Evolutionary conservation across 805 yeast species (phyloP), one percentile per base, ranked within the genome.

Genomic region (Hanseniaspora guilliermondii): DNA sequence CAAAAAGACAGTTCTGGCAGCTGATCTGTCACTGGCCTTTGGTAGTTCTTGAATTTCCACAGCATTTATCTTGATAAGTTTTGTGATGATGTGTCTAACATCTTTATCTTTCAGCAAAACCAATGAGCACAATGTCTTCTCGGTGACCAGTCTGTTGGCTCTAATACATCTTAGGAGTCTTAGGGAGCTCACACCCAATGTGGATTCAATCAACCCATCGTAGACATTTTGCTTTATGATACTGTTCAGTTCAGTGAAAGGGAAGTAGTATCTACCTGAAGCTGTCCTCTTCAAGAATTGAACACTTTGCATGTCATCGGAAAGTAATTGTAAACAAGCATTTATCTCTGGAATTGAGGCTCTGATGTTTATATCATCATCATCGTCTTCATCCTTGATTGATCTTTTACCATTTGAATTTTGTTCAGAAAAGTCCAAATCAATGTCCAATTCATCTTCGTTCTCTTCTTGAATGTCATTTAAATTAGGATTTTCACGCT

Each of bases 1-100:
- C 35, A 89, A 74, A 64, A 79, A 93, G 30, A 85, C 83, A 1
- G 97, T 83, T 60, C 95, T 80, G 40, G 86, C 80, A 0, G 97
- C 95, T 2, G 95, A 89, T 60, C 97, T 76, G 65, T 93, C 97
- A 24, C 80, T 82, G 8, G 95, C 83, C 62, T 91, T 78, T 12
- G 97, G 97, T 30, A 93, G 84, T 69, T 93, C 98, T 68, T 91
- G 97, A 37, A 89, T 76, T 64, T 91, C 96, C 19, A 89, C 71
- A 19, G 85, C 76, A 58, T 89, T 87, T 59, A 79, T 74, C 53
- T 76, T 77, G 27, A 85, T 76, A 53, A 93, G 70, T 35, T 78
- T 76, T 46, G 83, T 77, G 44, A 88, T 70, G 44, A 83, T 80
- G 39, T 82, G 79, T 55, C 96, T 75, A 8, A 88, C 85, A 37